phyloP scores from a whole-genome alignment of 352 stramenopile species.

The Phytophthora pini region DNA sequence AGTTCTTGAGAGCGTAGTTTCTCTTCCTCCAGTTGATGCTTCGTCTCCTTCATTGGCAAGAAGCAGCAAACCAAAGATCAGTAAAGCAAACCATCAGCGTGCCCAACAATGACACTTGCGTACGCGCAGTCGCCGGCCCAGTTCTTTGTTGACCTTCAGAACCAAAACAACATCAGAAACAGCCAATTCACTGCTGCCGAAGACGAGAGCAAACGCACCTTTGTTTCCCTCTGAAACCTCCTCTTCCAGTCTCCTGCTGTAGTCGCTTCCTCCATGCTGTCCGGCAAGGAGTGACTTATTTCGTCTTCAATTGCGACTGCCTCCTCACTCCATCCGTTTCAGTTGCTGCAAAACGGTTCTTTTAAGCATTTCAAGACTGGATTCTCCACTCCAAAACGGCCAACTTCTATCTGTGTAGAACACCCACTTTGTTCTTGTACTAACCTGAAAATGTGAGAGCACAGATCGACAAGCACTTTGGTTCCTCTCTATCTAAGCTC shows the following conservation, averaged over 20 bases:
- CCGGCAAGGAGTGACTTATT: slow-evolving; percentile 10
- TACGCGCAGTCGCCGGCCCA: slow-evolving; percentile 68
- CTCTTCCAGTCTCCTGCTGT: slow-evolving; percentile 58
- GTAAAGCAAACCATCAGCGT: background rate
- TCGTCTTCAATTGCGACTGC: slow-evolving; percentile 24
- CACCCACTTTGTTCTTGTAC: slow-evolving; percentile 11
- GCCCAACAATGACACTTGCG: slow-evolving; percentile 3
- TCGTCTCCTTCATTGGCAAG: slow-evolving; percentile 44
- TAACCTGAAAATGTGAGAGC: background rate
- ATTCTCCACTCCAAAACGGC: slow-evolving; percentile 5
- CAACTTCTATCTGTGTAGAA: background rate
- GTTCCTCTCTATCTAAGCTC: slow-evolving; percentile 86
- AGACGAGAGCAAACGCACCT: slow-evolving; percentile 37
- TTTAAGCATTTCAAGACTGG: no score
- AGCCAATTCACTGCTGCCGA: background rate
- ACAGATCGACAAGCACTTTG: background rate
- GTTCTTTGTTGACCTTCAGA: slow-evolving; percentile 77
- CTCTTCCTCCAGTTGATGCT: slow-evolving; percentile 54
- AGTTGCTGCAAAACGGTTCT: slow-evolving; percentile 14
- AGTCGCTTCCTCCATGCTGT: slow-evolving; percentile 19
- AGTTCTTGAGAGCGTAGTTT: slow-evolving; percentile 44
- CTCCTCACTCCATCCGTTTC: slow-evolving; percentile 44
- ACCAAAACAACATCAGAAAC: slow-evolving; percentile 5
- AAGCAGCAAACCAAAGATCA: slow-evolving; percentile 3
- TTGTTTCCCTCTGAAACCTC: slow-evolving; percentile 73